Percentiles rank a stretch among this genome's conserved stretches.
phyloP scores from a whole-genome alignment of 1,284 basidiomycete genomes.

The Irpex sp. region DNA sequence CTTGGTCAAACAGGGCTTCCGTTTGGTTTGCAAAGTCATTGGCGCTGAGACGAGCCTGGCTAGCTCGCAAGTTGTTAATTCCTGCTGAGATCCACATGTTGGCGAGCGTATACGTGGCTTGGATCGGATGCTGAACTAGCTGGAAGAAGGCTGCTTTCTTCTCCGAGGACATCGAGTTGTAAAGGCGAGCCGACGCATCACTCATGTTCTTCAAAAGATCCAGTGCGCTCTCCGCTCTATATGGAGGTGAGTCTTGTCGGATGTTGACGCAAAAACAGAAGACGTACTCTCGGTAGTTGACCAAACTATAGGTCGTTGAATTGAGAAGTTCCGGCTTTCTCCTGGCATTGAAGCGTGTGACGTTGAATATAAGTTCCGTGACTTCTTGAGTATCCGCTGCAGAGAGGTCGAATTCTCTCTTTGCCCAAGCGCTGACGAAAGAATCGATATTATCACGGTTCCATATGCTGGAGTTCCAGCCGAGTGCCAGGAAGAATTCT shows the following conservation, averaged over 20 bases:
- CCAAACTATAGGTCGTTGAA: constrained; percentile 57
- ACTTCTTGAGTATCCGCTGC: constrained; percentile 37
- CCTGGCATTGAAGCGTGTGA: constrained; percentile 58
- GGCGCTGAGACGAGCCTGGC: constrained; percentile 60
- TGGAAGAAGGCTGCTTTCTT: constrained; percentile 64
- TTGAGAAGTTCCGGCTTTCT: constrained; percentile 69
- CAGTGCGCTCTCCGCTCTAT: constrained; percentile 53
- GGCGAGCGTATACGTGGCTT: constrained; percentile 53
- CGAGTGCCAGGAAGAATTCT: constrained; percentile 66
- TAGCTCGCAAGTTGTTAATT: constrained; percentile 58
- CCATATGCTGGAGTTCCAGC: constrained; percentile 56
- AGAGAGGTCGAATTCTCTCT: constrained; percentile 58
- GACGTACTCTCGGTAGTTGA: constrained; percentile 65
- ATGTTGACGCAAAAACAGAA: background rate
- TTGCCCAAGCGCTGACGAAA: constrained; percentile 57
- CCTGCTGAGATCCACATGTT: constrained; percentile 57
- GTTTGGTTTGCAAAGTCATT: constrained; percentile 55
- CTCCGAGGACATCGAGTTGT: constrained; percentile 42
- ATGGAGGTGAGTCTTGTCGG: background rate
- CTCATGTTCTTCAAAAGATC: constrained; percentile 46
- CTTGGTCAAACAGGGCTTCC: constrained; percentile 51
- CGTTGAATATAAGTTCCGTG: constrained; percentile 49
- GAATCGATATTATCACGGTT: constrained; percentile 46
- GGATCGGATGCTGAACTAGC: constrained; percentile 59
- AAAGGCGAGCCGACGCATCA: constrained; percentile 50